Conservation (phyloP, 495 filamentous ascomycete genomes). For the Hapsidospora chrysogenum region DNA sequence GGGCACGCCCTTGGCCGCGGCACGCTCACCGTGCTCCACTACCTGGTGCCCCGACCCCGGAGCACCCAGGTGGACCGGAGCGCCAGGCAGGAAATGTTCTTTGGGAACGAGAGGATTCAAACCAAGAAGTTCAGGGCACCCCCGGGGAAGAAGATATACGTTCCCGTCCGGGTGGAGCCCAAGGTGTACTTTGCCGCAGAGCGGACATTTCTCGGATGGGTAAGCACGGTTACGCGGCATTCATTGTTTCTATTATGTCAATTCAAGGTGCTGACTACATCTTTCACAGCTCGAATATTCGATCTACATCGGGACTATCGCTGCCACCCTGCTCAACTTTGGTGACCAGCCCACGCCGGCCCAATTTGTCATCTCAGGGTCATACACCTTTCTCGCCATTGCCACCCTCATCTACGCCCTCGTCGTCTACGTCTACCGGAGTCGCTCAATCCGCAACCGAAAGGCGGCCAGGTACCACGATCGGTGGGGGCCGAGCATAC, state of each 20-base stretch:
- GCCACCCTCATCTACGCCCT: conserved; percentile 62
- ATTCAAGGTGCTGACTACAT: conserved; percentile 5
- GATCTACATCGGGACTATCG: conserved; percentile 85
- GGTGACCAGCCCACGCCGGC: conserved; percentile 24
- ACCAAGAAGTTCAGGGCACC: conserved; percentile 65
- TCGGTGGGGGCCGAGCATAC: conserved; percentile 62
- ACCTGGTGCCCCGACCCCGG: conserved; percentile 40
- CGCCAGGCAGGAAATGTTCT: conserved; percentile 28
- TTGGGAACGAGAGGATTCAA: conserved; percentile 33
- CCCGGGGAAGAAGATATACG: conserved; percentile 82
- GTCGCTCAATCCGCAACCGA: conserved; percentile 63
- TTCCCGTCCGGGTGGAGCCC: conserved; percentile 88
- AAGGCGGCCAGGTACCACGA: conserved; percentile 83
- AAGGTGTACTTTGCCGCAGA: conserved; percentile 97
- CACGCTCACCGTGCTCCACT: conserved; percentile 25
- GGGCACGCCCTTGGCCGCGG: conserved; percentile 16
- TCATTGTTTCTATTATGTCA: too few relatives aligned
- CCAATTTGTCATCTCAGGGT: conserved; percentile 50
- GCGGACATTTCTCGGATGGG: conserved; percentile 89
- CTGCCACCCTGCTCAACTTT: conserved; percentile 85
- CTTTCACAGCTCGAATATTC: conserved; percentile 65
- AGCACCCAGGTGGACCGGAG: conserved; percentile 40
- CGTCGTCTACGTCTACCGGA: conserved; percentile 72
- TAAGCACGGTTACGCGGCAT: too few relatives aligned
- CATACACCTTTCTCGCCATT: conserved; percentile 70